Base-by-base conservation (phyloP, 177 flowering plant species). In the Vitis hybrid region DNA sequence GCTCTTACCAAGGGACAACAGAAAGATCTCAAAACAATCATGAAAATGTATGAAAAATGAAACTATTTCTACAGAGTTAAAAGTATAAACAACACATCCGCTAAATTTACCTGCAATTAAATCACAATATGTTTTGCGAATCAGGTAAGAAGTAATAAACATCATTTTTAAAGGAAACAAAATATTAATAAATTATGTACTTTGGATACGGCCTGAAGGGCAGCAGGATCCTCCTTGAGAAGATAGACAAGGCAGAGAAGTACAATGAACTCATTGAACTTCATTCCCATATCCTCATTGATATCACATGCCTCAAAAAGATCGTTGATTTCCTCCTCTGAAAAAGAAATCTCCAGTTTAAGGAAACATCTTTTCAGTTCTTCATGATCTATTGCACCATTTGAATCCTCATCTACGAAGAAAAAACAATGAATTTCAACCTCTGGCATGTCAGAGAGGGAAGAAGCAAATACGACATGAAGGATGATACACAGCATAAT, bases 211-310 rank as follows among this genome's bases (percentile, higher is more conserved):
- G 82, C 76, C 10, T 80, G 83, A 71, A 68, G 71, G 20, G 84
- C 81, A 70, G 85, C n/a, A 2, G 86, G 85, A 65, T 87, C 88
- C 66, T 90, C 91, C 88, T 89, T 87, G 62, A 95, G 90, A 79
- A 95, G 98, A 80, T 88, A 87, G 67, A 89, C 95, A 50, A 92
- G 95, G 87, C 99, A 93, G 56, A 95, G 92, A 71, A 95, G 98
- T 18, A 95, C 97, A 51, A 95, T 83, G 83, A 95, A 93, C 76
- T 95, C 99, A 76, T 84, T 93, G 81, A 93, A 95, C 71, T 89
- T 84, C 73, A 95, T 90, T 24, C 91, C 92, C 89, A 76, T 78
- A 69, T 86, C 88, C 19, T 85, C 93, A 75, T 82, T 84, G 56
- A 93, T 86, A 80, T 92, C 99, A 74, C 99, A 95, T 7, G 92